Evolutionary conservation across 2,329 filamentous ascomycete species (phyloP).

Genomic region (Lasiodiplodia sp.): DNA sequence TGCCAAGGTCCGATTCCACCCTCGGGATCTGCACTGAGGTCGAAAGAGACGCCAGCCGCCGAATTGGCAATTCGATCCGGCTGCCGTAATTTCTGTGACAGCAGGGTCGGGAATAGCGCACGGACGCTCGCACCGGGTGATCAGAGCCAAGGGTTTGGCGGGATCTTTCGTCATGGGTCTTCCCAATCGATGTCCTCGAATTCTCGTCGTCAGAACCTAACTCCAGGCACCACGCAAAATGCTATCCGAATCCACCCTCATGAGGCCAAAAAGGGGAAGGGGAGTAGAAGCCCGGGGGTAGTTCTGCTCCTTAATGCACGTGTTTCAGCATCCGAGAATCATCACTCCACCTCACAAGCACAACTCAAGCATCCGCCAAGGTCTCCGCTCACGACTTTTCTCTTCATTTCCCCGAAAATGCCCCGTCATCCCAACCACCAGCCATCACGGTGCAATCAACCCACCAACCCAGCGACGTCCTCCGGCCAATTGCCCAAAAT

Average conservation of each 20-base stretch:
- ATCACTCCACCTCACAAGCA: constrained; percentile 3
- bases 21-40: constrained; percentile 10
- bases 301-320: not conserved
- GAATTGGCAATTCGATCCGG: not conserved
- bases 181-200: not conserved
- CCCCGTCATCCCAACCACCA: not conserved
- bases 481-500: constrained; percentile 89
- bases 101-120: not conserved
- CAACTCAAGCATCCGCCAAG: constrained; percentile 7
- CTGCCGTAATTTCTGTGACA: not conserved
- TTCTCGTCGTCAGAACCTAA: not conserved
- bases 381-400: not conserved
- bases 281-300: not conserved
- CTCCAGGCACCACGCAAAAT: constrained; percentile 22
- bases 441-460: not conserved
- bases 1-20: not conserved
- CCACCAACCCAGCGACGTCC: constrained; percentile 76
- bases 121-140: constrained; percentile 6
- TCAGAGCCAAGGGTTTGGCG: constrained; percentile 9
- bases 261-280: not conserved
- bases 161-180: not conserved
- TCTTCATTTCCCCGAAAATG: not conserved
- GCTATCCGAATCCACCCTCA: not conserved
- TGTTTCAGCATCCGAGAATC: not conserved
- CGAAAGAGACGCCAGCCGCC: not conserved